phyloP scores from a whole-genome alignment of 106 monocot species.

The Ottelia alismoides region DNA sequence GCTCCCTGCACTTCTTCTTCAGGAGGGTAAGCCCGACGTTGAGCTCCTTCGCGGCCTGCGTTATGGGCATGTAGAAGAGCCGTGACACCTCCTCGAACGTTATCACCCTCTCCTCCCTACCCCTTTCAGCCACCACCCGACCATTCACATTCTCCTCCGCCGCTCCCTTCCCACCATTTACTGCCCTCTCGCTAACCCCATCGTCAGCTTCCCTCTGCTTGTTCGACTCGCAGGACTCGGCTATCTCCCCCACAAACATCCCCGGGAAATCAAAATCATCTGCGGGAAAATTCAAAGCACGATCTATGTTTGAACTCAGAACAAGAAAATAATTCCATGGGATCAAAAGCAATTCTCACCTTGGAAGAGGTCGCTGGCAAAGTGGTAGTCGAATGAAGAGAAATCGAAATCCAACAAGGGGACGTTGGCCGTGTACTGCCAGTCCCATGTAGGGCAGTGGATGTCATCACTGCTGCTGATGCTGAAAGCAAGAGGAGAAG shows the following conservation, averaged over 20 bases:
- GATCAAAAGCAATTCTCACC: background rate
- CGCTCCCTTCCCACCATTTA: background rate
- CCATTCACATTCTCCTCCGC: background rate
- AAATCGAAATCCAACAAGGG: no score
- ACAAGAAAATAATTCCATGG: no score
- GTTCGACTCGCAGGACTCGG: no score
- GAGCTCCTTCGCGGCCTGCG: conserved; percentile 49
- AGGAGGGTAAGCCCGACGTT: conserved; percentile 53
- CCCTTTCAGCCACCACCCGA: background rate
- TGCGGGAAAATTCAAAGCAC: background rate
- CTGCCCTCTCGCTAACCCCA: no score
- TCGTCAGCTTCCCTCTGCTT: background rate
- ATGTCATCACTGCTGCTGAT: no score
- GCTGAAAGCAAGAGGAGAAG: no score
- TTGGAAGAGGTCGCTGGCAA: conserved; percentile 4
- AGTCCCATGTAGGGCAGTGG: no score
- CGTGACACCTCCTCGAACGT: conserved; percentile 47
- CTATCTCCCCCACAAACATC: background rate
- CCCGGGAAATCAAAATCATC: background rate
- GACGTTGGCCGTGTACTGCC: no score
- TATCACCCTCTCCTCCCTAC: conserved; percentile 15
- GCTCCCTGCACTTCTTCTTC: conserved; percentile 70
- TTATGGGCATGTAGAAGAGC: conserved; percentile 69
- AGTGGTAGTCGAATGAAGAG: no score
- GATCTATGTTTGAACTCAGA: background rate